Percentiles rank a stretch among this genome's conserved stretches.
Evolutionary conservation across 805 yeast species (phyloP).

Genomic region (Nakazawaea ernobii): DNA sequence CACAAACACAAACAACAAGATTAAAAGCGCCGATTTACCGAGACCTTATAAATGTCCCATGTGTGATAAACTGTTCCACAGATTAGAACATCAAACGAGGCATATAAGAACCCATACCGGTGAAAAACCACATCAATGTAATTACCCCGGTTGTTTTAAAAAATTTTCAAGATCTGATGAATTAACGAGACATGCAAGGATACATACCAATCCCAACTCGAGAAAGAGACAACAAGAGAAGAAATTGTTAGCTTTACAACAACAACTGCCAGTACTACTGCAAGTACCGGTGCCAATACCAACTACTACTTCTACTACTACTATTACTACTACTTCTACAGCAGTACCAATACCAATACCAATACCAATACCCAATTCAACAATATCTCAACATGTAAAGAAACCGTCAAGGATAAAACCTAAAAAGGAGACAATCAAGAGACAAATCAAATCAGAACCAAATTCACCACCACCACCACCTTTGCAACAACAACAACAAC

Average conservation of each 20-base stretch:
- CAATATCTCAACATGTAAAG: slow-evolving; percentile 13
- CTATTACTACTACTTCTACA: too few species aligned
- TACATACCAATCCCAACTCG: slow-evolving; percentile 58
- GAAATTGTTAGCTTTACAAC: slow-evolving; percentile 12
- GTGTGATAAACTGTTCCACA: slow-evolving; percentile 81
- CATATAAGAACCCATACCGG: slow-evolving; percentile 93
- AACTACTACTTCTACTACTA: too few species aligned
- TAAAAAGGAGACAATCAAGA: slow-evolving; percentile 3
- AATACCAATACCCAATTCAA: slow-evolving; percentile 13
- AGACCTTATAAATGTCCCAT: slow-evolving; percentile 82
- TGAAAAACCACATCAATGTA: slow-evolving; percentile 84
- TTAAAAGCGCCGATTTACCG: slow-evolving; percentile 18
- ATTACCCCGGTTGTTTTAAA: slow-evolving; percentile 78
- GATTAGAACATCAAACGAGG: slow-evolving; percentile 87
- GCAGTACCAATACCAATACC: too few species aligned
- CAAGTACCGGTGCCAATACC: too few species aligned
- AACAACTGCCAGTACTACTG: slow-evolving; percentile 11
- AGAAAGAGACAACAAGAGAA: slow-evolving; percentile 26
- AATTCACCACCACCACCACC: slow-evolving; percentile 2
- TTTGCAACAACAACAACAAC: too few species aligned
- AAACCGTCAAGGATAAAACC: slow-evolving; percentile 1
- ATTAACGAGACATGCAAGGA: slow-evolving; percentile 78
- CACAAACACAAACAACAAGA: background rate
- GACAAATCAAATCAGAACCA: slow-evolving; percentile 1
- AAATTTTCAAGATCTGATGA: slow-evolving; percentile 80